Evolutionary conservation across 352 stramenopile species (phyloP).

Genomic region (Poterioochromonas sp.): DNA sequence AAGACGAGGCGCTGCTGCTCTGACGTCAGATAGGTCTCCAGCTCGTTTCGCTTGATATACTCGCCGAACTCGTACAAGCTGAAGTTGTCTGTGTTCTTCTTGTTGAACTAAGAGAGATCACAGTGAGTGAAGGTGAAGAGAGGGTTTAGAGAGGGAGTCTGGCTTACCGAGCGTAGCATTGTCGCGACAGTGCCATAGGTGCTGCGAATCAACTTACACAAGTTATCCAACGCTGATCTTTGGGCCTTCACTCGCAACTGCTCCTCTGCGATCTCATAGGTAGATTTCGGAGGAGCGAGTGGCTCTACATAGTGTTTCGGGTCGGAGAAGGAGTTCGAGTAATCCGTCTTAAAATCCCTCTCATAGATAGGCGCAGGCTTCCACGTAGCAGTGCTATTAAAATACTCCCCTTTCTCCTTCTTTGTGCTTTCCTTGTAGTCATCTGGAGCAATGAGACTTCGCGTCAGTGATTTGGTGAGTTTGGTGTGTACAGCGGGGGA

Average conservation of each 20-base stretch:
- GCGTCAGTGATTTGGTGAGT: neutral
- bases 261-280: neutral
- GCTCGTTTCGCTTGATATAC: constrained; percentile 3
- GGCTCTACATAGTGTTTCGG: neutral
- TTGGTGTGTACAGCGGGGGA: too few relatives aligned
- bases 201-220: neutral
- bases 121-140: neutral
- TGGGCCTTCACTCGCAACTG: neutral
- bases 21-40: neutral
- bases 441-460: neutral
- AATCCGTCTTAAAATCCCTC: neutral
- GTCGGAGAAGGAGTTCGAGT: neutral
- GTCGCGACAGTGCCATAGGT: neutral
- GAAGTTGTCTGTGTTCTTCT: neutral
- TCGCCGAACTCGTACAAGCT: neutral
- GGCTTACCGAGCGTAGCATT: constrained; percentile 7
- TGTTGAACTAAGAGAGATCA: constrained; percentile 4
- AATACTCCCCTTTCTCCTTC: neutral
- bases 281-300: neutral
- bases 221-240: neutral
- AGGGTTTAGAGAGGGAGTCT: neutral
- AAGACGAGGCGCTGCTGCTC: neutral
- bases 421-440: too few relatives aligned
- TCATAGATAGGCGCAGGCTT: neutral
- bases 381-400: neutral